Evolutionary conservation across 352 stramenopile genomes (phyloP), one percentile per base, ranked within the genome.

Genomic region (Globisporangium irregulare): DNA sequence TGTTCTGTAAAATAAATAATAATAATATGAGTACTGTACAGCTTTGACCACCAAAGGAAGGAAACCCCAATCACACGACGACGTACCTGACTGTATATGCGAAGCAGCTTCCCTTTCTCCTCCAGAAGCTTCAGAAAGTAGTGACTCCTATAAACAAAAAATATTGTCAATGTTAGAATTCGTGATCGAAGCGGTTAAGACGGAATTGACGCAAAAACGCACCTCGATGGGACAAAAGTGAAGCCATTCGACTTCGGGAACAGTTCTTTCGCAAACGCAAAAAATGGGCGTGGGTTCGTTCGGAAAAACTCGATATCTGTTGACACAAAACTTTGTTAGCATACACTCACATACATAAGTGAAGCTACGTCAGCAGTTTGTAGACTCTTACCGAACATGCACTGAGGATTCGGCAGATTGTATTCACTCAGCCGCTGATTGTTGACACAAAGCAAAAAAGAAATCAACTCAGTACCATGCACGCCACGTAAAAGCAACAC

Each of bases 271-370:
- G 97, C 97, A 73, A 99, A 99, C 57, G 90, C 90, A 73, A 98
- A 99, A 78, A 99, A 99, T 4, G 98, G 97, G 57, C 78, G 74
- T 4, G 98, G 98, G 72, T 99, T 97, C 14, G 97, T 85, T 22
- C 80, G 76, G 73, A 99, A 99, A 73, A 98, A 98, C 64, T 99
- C 95, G 29, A 99, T 95, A 73, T 99, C 96, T 91, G 55, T n/a
- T n/a, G 53, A 24, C 15, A 54, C 25, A 63, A 1, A 20, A 55
- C 27, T 10, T 20, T 38, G 38, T 64, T 20, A 55, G 36, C n/a
- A 20, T n/a, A 20, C 8, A 10, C 34, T 20, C 18, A 51, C 43
- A 51, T 51, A 8, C 20, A 2, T 51, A 8, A 7, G 18, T 22
- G 43, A 20, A 57, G 25, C 2, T 29, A 15, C 9, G 51, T 57